phyloP scores from a whole-genome alignment of 306 rosid genomes.

The Vigna reflexopilosa region DNA sequence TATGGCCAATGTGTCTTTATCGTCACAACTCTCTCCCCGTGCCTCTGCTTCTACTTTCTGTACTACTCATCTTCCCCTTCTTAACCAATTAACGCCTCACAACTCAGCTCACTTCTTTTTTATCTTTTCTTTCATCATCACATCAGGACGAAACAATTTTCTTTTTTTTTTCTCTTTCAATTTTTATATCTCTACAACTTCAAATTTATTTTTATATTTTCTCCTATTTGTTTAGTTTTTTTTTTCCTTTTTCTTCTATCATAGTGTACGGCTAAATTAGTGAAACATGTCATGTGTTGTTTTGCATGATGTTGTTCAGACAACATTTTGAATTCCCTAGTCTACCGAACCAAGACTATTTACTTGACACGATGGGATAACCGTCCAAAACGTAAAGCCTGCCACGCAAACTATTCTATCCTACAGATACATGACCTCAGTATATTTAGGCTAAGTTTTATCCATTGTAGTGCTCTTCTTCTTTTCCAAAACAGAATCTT shows the following conservation, averaged over 20 bases:
- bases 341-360: neutral
- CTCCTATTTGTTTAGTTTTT: neutral
- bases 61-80: constrained; percentile 17
- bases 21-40: neutral
- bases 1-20: constrained; percentile 37
- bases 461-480: neutral
- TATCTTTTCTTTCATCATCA: neutral
- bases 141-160: neutral
- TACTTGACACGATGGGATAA: neutral
- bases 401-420: neutral
- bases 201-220: neutral
- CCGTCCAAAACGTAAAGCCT: neutral
- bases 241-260: neutral
- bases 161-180: neutral
- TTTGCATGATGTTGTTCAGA: neutral
- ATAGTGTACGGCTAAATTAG: neutral
- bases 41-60: constrained; percentile 14
- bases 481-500: neutral
- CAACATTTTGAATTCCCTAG: neutral
- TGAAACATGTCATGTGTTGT: neutral
- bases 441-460: neutral
- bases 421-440: neutral
- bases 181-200: neutral
- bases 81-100: neutral
- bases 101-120: constrained; percentile 17